Base-by-base conservation (phyloP, 2,329 filamentous ascomycete genomes). In the Aspergillus nomiae region DNA sequence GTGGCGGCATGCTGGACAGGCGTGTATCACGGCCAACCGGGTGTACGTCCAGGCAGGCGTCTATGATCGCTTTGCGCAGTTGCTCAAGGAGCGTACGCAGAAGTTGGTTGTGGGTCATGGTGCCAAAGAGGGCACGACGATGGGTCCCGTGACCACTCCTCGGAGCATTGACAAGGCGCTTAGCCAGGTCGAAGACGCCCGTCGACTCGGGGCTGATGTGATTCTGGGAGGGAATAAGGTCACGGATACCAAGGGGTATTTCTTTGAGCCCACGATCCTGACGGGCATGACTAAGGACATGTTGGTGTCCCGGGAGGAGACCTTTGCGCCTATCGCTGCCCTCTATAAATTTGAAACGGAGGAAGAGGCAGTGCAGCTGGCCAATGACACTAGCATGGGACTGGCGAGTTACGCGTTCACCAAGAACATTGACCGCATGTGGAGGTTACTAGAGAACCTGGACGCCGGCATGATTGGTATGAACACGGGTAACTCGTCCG, bases 381-480 rank as follows among this genome's bases (percentile, higher is more conserved):
- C 88, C 1, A 90, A 90, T 66, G 82, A 86, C 56, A 88, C 86
- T 8, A 85, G 83, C 55, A 89, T 90, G 84, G 88, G 88, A 5
- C 75, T 90, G 64, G 88, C 88, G 9, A 88, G 85, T 45, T 90
- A 90, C 69, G 86, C 86, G 64, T 90, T 90, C 75, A 90, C 88
- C 0, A 89, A 89, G 78, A 86, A 89, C 69, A 78, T 90, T 6
- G 87, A 90, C 71, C 85, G 88, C 0, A 81, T 86, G 58, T 89
- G 88, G 85, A 81, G 89, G 63, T 77, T 90, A 71, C 78, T 90
- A 61, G 88, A 91, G 80, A 88, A 86, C 66, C 73, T 91, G 38
- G 87, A 90, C 72, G 88, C 88, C 5, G 88, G 88, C 4, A 90
- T 90, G 88, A 87, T 90, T 70, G 88, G 88, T 16, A 78, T 89